These are phyloP conservation scores for Thoreauomyces humboldtii DNA, from an alignment of 192 early-diverging fungal genomes.

Conservation along the genomic window DNA sequence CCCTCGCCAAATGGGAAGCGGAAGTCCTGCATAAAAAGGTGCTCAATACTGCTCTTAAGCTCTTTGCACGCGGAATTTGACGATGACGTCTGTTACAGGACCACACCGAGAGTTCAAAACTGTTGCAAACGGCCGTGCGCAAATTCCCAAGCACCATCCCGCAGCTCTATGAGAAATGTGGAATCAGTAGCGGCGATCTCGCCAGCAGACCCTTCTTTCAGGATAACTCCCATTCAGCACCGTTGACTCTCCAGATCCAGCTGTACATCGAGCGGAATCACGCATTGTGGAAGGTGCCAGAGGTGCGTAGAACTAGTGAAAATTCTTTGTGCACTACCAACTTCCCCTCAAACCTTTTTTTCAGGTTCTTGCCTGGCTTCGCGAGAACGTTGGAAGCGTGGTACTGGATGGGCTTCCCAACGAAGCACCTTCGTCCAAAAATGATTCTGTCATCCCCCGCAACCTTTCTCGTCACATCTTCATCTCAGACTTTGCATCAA, in stretches of 20 bases:
- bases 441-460: constrained; percentile 35
- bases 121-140: constrained; percentile 69
- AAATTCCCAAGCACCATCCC: constrained; percentile 69
- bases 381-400: constrained; percentile 26
- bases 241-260: constrained; percentile 46
- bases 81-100: constrained; percentile 1
- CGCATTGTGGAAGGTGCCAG: constrained; percentile 83
- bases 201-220: constrained; percentile 50
- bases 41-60: background rate
- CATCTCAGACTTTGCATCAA: constrained; percentile 49
- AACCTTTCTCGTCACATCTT: constrained; percentile 46
- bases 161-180: constrained; percentile 63
- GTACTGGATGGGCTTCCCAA: constrained; percentile 1
- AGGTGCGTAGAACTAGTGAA: too few species aligned
- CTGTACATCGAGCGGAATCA: constrained; percentile 74
- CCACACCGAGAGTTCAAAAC: constrained; percentile 46
- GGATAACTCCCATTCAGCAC: background rate
- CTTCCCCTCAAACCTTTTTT: too few species aligned
- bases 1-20: constrained; percentile 74
- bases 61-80: background rate
- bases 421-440: too few species aligned
- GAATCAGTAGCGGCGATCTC: constrained; percentile 56
- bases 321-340: too few species aligned
- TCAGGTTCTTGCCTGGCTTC: constrained; percentile 48
- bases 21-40: constrained; percentile 38